Conservation (phyloP, 129 eudicot genomes). For the Tagetes patula region DNA sequence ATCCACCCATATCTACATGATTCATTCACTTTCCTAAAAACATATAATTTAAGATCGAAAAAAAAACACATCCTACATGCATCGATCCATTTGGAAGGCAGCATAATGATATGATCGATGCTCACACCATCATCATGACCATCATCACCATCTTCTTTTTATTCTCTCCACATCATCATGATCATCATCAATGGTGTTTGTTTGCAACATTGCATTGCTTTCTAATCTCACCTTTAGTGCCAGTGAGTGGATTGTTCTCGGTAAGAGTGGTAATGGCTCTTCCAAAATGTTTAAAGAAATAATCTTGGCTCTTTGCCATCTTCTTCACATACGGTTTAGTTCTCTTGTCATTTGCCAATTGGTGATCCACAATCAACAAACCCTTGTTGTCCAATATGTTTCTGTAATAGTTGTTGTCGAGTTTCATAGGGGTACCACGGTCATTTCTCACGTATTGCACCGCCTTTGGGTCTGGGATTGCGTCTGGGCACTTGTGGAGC, state of each 20-base stretch:
- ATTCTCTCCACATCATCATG: slow-evolving; percentile 19
- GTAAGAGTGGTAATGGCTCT: slow-evolving; percentile 82
- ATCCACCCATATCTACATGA: slow-evolving; percentile 32
- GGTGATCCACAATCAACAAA: slow-evolving; percentile 82
- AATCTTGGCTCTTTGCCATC: slow-evolving; percentile 94
- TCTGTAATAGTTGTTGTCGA: slow-evolving; percentile 93
- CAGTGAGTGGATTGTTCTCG: slow-evolving; percentile 96
- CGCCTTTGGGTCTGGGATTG: slow-evolving; percentile 97
- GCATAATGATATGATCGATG: slow-evolving; percentile 5
- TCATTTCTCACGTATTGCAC: slow-evolving; percentile 98
- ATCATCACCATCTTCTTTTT: slow-evolving; percentile 36
- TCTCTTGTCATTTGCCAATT: slow-evolving; percentile 79
- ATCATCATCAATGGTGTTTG: slow-evolving; percentile 51
- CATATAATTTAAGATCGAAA: slow-evolving; percentile 16
- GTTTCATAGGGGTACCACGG: slow-evolving; percentile 94
- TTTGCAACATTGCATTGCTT: slow-evolving; percentile 88
- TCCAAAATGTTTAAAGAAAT: slow-evolving; percentile 77
- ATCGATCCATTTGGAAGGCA: slow-evolving; percentile 28
- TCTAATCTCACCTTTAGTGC: slow-evolving; percentile 86
- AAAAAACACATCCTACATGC: slow-evolving; percentile 33
- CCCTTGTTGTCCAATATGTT: slow-evolving; percentile 99
- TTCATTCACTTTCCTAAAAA: slow-evolving; percentile 37
- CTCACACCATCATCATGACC: slow-evolving; percentile 31
- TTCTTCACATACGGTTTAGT: slow-evolving; percentile 90
- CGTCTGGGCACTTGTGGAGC: slow-evolving; percentile 94